phyloP scores from a whole-genome alignment of 768 basidiomycete species.

The Lactifluus pinguis region DNA sequence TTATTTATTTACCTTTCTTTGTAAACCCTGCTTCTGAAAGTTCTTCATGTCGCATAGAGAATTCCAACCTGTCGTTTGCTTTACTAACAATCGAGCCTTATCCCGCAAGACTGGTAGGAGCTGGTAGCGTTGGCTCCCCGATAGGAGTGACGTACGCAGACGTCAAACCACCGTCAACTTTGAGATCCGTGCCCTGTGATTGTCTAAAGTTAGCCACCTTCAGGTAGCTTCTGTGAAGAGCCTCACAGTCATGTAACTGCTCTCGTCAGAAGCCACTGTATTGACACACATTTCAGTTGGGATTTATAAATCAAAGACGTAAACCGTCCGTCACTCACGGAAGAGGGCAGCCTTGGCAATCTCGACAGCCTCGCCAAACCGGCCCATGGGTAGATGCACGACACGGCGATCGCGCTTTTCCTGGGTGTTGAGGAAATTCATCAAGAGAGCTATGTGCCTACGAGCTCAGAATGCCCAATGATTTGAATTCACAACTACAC shows the following conservation, averaged over 20 bases:
- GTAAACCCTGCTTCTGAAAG: not conserved
- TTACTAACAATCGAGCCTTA: not conserved
- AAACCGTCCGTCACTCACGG: constrained; percentile 43
- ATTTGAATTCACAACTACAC: constrained; percentile 21
- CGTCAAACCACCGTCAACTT: constrained; percentile 90
- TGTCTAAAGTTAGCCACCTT: constrained; percentile 1
- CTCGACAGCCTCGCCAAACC: constrained; percentile 96
- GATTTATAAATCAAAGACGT: not conserved
- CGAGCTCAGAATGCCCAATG: not conserved
- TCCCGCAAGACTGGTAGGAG: constrained; percentile 53
- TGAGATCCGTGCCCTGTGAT: constrained; percentile 77
- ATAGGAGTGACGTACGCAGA: constrained; percentile 87
- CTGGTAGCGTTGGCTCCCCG: constrained; percentile 63
- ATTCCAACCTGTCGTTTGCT: not conserved
- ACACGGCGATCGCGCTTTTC: constrained; percentile 91
- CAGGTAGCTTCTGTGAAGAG: not conserved
- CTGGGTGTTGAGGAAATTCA: constrained; percentile 95
- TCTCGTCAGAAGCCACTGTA: constrained; percentile 86
- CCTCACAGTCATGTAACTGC: constrained; percentile 88
- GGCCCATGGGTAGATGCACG: constrained; percentile 90
- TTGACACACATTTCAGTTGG: not conserved
- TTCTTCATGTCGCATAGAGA: not conserved
- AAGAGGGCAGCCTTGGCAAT: constrained; percentile 90
- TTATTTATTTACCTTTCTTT: not conserved
- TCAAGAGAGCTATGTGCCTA: constrained; percentile 66